Conservation (phyloP, 371 early-diverging fungal species). For the Nosema muscidifuracis region DNA sequence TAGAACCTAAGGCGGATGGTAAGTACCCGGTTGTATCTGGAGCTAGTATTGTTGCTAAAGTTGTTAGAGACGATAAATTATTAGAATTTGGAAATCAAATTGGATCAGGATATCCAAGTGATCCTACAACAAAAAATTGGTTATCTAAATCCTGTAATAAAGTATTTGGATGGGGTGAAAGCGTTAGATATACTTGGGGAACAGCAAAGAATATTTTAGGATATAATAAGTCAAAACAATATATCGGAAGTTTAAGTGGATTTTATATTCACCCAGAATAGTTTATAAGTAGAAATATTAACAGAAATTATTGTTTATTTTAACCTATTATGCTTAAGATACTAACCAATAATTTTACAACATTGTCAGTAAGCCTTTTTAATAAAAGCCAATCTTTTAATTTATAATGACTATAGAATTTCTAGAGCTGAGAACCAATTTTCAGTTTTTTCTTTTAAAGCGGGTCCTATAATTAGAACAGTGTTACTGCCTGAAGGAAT, state of each 20-base stretch:
- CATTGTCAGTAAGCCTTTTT: too few species aligned
- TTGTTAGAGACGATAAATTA: conserved; percentile 71
- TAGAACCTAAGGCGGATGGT: conserved; percentile 89
- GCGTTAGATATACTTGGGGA: conserved; percentile 88
- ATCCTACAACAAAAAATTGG: conserved; percentile 85
- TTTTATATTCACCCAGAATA: conserved; percentile 2
- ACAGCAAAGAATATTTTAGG: conserved; percentile 69
- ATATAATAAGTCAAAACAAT: conserved; percentile 17
- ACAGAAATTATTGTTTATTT: too few species aligned
- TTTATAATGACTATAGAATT: too few species aligned
- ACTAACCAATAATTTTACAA: too few species aligned
- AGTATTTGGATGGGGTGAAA: conserved; percentile 80
- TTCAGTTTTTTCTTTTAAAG: too few species aligned
- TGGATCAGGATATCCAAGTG: conserved; percentile 92
- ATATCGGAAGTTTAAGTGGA: conserved; percentile 14
- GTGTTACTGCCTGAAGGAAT: conserved; percentile 85
- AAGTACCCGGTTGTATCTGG: conserved; percentile 89
- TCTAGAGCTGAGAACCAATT: too few species aligned
- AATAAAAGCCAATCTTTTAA: too few species aligned
- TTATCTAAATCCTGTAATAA: conserved; percentile 69
- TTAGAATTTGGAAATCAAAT: conserved; percentile 65
- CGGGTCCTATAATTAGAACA: conserved; percentile 87
- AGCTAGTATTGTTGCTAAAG: conserved; percentile 94
- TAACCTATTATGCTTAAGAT: too few species aligned
- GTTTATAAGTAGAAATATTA: too few species aligned